Evolutionary conservation across 805 yeast genomes (phyloP), one percentile per base, ranked within the genome.

Genomic region (Wickerhamomyces ciferrii): DNA sequence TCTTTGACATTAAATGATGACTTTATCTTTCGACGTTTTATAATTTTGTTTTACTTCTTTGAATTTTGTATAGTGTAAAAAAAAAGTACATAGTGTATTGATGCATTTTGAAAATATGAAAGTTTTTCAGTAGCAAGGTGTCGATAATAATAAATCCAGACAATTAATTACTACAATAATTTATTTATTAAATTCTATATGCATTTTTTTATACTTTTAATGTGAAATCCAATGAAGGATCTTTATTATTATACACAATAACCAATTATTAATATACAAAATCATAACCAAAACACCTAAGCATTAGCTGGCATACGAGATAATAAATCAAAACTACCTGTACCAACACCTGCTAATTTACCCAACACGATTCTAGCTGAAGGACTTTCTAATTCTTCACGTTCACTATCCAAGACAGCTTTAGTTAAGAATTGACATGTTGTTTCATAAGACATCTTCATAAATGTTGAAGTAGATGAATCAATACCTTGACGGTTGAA

Each of bases 391-490:
- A 94, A 71, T 52, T 82, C 83, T 69, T 94, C 99, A 58, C 84
- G 75, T 53, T 88, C 96, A 49, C 92, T 88, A 56, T 92, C 94
- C 62, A 94, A 74, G 42, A 94, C 98, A 8, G 98, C 96, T 73
- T 90, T 89, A 44, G 97, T 94, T 65, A 94, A 76, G 76, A 94
- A 94, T 69, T 88, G 96, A 73, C 97, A 90, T 1, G 99, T 94
- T 40, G 99, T 94, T 72, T 94, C 99, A 68, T 90, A 94, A 47
- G 97, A 89, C 99, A 94, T 94, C 75, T 94, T 94, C 91, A 89
- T 85, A 74, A 94, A 88, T 17, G 98, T 87, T 8, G 98, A 91
- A 2, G 97, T 90, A 14, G 94, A 81, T 1, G 96, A 79, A 66
- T 94, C 98, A 65, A 95, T 91, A 68, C 99, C 99, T 71, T 89